A percentile compares a stretch with the other conserved stretches of the same genome.
Conservation (phyloP, 2,329 filamentous ascomycete species). For the Fusarium domesticum region DNA sequence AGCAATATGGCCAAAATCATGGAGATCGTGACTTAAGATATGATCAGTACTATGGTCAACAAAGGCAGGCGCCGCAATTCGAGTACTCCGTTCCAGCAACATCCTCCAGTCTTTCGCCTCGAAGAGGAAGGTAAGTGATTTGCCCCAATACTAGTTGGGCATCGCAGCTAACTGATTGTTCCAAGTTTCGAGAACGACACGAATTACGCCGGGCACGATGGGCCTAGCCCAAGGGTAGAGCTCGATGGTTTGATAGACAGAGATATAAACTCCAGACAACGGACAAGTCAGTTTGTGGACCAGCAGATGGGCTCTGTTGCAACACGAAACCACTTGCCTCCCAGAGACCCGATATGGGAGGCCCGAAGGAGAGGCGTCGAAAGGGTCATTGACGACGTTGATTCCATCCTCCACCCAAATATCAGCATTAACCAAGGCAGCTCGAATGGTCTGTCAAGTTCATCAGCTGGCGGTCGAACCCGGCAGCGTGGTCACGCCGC, state of each 20-base stretch:
- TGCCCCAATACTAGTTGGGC: background rate
- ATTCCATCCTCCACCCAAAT: too few species aligned
- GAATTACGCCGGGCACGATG: background rate
- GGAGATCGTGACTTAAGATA: background rate
- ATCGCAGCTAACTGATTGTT: background rate
- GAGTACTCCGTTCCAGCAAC: background rate
- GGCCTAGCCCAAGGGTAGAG: background rate
- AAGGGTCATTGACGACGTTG: background rate
- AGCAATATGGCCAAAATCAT: background rate
- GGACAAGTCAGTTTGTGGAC: background rate
- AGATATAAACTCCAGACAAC: background rate
- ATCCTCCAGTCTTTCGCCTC: background rate
- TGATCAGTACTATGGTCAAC: background rate
- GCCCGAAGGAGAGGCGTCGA: background rate
- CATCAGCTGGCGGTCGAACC: background rate
- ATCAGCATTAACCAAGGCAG: background rate
- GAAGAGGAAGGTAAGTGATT: background rate
- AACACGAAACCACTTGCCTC: background rate
- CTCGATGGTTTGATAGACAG: background rate
- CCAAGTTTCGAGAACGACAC: background rate
- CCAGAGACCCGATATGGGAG: background rate
- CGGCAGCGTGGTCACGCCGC: background rate
- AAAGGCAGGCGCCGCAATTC: background rate
- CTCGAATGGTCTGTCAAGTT: background rate
- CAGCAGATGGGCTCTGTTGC: background rate